Base-by-base conservation (phyloP, 495 filamentous ascomycete species). In the Neurospora intermedia region DNA sequence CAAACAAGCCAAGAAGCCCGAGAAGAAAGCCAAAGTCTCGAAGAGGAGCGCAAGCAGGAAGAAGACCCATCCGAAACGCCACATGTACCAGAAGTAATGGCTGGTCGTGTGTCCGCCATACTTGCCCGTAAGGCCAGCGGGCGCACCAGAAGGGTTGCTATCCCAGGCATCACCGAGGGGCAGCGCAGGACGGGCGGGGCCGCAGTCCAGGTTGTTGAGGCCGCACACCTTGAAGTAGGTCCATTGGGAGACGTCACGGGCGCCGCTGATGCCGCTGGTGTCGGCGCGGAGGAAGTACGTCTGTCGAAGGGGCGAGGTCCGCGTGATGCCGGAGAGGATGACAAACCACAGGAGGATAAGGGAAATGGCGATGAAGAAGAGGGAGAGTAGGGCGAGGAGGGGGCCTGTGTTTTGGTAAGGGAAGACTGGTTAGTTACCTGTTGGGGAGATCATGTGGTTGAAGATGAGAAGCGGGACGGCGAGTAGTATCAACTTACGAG, bases 221-320 rank as follows among this genome's bases (percentile, higher is more conserved):
- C 86, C 86, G 76, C 87, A 89, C 72, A 95, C 80, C 76, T 90
- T 89, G 88, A 94, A 95, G 83, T 91, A 95, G 4, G 94, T 96
- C 94, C 94, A 97, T 82, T 94, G 89, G 9, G 93, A 89, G 9
- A 87, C 74, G 43, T 87, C 42, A 13, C 85, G 82, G 2, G 93
- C 89, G 27, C 88, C 88, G 13, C 89, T 83, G 77, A 96, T 94
- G 77, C 84, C 88, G 66, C 83, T 81, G 16, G 93, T 95, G 79
- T 89, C 85, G 76, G 90, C 91, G 78, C 91, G 87, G 41, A 97
- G 88, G 86, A 97, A 96, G 84, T 91, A 97, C 76, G 93, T 91
- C 54, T 90, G 76, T 75, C 91, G 88, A 20, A 93, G 84, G 6
- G 94, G 94, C 15, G 81, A 86, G 13, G 79, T 80, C 74, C 86